phyloP scores from a whole-genome alignment of 768 basidiomycete genomes.

The Suillus spraguei region DNA sequence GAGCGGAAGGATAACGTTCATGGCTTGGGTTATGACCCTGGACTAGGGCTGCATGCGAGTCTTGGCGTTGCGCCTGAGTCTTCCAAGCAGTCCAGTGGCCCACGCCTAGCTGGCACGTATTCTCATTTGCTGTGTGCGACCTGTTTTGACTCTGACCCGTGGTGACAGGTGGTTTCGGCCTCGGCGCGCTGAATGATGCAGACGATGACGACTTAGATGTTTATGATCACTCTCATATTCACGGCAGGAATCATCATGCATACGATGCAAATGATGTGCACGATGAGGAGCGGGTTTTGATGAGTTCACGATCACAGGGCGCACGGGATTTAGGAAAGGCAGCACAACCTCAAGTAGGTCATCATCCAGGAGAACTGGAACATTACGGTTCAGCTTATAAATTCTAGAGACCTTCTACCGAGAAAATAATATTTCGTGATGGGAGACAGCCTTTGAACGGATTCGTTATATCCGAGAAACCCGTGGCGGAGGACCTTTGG shows the following conservation, averaged over 20 bases:
- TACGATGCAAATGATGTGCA: conserved; percentile 68
- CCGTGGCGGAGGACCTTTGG: conserved; percentile 74
- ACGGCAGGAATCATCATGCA: conserved; percentile 53
- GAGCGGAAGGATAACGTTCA: conserved; percentile 74
- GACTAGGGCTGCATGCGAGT: conserved; percentile 60
- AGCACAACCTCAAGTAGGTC: conserved; percentile 13
- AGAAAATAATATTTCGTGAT: conserved; percentile 60
- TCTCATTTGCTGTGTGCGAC: not conserved
- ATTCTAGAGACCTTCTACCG: conserved; percentile 20
- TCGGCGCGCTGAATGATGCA: conserved; percentile 90
- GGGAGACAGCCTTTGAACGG: conserved; percentile 75
- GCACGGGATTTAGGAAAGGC: conserved; percentile 9
- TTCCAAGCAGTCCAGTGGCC: conserved; percentile 39
- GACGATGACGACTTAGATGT: conserved; percentile 92
- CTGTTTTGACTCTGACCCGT: conserved; percentile 8
- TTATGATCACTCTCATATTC: conserved; percentile 54
- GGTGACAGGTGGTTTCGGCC: conserved; percentile 75
- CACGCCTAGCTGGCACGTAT: conserved; percentile 57
- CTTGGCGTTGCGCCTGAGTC: conserved; percentile 42
- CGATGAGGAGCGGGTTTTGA: conserved; percentile 57
- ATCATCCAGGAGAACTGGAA: not conserved
- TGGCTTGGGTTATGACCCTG: conserved; percentile 82
- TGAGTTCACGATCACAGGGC: conserved; percentile 36
- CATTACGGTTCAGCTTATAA: conserved; percentile 20
- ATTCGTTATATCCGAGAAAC: conserved; percentile 69